Base-by-base conservation (phyloP, 1,284 basidiomycete species). In the Volvariella surrecta region DNA sequence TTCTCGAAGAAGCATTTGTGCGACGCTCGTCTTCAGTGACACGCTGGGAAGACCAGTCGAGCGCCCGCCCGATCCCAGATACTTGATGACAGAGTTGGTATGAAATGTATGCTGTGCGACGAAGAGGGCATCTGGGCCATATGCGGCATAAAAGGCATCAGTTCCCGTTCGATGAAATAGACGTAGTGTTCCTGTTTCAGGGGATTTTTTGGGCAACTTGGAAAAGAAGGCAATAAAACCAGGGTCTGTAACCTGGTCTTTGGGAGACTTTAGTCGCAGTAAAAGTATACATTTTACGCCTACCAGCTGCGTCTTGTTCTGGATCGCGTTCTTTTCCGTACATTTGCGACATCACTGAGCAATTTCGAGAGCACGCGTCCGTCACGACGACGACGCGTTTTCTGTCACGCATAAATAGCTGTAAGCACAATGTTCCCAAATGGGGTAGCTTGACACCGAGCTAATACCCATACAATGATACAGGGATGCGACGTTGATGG, bases 71-170 rank as follows among this genome's bases (percentile, higher is more conserved):
- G 61, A 54, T 7, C 89, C 89, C 35, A 91, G 75, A 55, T 86
- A 82, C 61, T 90, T 89, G 62, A 95, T 70, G 44, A 93, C 88
- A 0, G 86, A 82, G 54, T 89, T 84, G 1, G 90, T 94, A 48
- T 79, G 83, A 61, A 82, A 95, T 45, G 95, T 83, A 54, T 89
- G 73, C 28, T 83, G 74, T 2, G 94, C 94, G 50, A 97, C 82
- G 55, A 84, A 90, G 32, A 82, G 67, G 1, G 95, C 96, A 60
- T 98, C 95, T 3, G 81, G 66, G 0, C 92, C 94, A 56, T 98
- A 92, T 0, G 82, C 85, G 10, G 84, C 82, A 64, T 90, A 98
- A 66, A 82, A 98, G 16, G 92, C 85, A 53, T 80, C 72, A 31
- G 56, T 52, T 4, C 56, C 58, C 19, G 58, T 57, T 11, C 91